Evolutionary conservation across 257 asterid genomes (phyloP), one percentile per base, ranked within the genome.

Genomic region (Solanum tarijense): DNA sequence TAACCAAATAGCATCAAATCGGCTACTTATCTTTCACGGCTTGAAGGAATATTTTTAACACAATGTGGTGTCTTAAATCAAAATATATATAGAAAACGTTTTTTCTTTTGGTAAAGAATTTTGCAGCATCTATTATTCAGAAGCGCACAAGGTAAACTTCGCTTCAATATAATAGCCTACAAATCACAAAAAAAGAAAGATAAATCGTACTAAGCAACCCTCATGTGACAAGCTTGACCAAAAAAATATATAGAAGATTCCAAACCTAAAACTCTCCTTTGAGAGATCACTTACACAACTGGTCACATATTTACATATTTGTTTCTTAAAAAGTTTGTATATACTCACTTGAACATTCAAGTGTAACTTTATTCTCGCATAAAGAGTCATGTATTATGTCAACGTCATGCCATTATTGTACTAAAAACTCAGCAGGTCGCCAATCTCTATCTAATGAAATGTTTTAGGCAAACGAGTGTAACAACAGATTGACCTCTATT

Each of bases 171-270:
- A 58, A 55, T 58, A 21, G 5, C 5, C 0, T 58, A 27, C 5
- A 58, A 58, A 60, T 1, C 0, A 62, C 29, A 9, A 23, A 60
- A 60, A 60, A 9, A 23, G 2, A 21, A 60, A 60, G 0, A 9
- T 10, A 27, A 5, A 12, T 0, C 1, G 1, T 8, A 27, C 36
- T 2, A 68, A 1, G 2, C 3, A 27, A 68, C 1, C 7, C 6
- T 11, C 69, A 8, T 25, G 7, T 9, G 31, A 4, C 3, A 0
- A 11, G 12, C 18, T 65, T 5, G 18, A 65, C 3, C 9, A 4
- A 11, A 9, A 12, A 5, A 25, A 21, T 3, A 25, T 25, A 12
- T 5, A 10, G 12, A n/a, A 10, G 1, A 52, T 52, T 52, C 23
- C 4, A 2, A 66, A 27, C 18, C 1, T 66, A 27, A 66, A 66